Conservation (phyloP, 2,329 filamentous ascomycete species). For the Arthrobotrys musiformis region DNA sequence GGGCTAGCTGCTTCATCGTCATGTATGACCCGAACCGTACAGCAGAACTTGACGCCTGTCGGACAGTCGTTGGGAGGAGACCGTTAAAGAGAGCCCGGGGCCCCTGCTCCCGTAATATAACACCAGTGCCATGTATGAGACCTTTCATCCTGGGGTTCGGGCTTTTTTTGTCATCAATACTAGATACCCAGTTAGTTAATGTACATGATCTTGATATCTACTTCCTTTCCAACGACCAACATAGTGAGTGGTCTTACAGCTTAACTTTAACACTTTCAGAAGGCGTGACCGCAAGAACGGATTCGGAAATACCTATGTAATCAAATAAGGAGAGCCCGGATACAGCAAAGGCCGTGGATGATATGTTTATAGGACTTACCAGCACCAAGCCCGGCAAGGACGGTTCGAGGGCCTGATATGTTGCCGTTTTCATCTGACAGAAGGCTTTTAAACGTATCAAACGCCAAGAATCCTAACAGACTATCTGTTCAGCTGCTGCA, state of each 20-base stretch:
- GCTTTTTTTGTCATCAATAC: conserved; percentile 93
- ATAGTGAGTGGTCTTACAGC: conserved; percentile 67
- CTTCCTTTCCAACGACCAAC: background rate
- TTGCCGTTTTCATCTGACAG: conserved; percentile 86
- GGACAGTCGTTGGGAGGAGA: conserved; percentile 91
- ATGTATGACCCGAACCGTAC: conserved; percentile 92
- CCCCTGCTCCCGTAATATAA: conserved; percentile 89
- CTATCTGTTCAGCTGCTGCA: background rate
- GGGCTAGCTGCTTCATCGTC: conserved; percentile 86
- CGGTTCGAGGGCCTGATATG: conserved; percentile 87
- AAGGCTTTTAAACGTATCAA: conserved; percentile 89
- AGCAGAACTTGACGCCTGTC: conserved; percentile 94
- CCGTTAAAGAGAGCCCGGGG: conserved; percentile 95
- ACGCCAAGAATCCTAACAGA: conserved; percentile 82
- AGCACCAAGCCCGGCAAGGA: conserved; percentile 91
- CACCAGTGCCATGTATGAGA: conserved; percentile 86
- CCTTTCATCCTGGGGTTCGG: conserved; percentile 82
- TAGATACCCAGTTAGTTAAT: background rate
- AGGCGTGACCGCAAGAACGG: conserved; percentile 89
- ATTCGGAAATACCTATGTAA: conserved; percentile 76
- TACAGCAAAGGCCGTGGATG: background rate
- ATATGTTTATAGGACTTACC: conserved; percentile 64
- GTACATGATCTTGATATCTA: background rate
- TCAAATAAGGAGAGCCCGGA: background rate
- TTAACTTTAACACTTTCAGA: conserved; percentile 99